phyloP scores from a whole-genome alignment of 805 yeast genomes.

The Ogataea minuta region DNA sequence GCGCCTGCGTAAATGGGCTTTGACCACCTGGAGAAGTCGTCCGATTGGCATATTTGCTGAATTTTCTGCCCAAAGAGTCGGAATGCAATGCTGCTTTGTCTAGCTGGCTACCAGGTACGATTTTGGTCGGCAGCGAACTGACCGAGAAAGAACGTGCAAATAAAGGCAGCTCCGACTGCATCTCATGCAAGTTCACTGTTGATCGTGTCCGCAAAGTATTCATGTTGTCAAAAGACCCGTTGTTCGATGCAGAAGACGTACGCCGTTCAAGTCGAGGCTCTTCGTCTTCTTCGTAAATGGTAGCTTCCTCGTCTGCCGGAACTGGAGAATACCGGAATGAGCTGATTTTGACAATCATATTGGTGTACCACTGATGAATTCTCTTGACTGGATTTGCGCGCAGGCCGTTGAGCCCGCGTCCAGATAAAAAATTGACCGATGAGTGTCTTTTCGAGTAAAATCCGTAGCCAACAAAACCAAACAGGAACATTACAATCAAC shows the following conservation, averaged over 20 bases:
- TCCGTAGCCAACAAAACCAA: conserved; percentile 14
- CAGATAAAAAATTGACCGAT: not conserved
- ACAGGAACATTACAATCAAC: conserved; percentile 16
- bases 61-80: conserved; percentile 27
- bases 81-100: conserved; percentile 11
- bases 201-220: conserved; percentile 32
- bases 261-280: conserved; percentile 20
- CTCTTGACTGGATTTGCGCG: conserved; percentile 5
- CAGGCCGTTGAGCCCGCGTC: conserved; percentile 2
- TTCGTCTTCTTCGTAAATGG: conserved; percentile 13
- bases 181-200: conserved; percentile 28
- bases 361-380: conserved; percentile 13
- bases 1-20: conserved; percentile 7
- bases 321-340: conserved; percentile 15
- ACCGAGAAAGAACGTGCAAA: conserved; percentile 16
- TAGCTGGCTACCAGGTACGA: conserved; percentile 5
- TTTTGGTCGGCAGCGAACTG: conserved; percentile 14
- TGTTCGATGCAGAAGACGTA: conserved; percentile 6
- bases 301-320: conserved; percentile 17
- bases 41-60: conserved; percentile 19
- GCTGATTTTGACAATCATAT: conserved; percentile 7
- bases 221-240: conserved; percentile 1
- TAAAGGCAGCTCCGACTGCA: conserved; percentile 6
- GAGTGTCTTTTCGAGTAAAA: conserved; percentile 12
- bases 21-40: conserved; percentile 12